Conservation (phyloP, 2,329 filamentous ascomycete species). For the Aspergillus sp. region DNA sequence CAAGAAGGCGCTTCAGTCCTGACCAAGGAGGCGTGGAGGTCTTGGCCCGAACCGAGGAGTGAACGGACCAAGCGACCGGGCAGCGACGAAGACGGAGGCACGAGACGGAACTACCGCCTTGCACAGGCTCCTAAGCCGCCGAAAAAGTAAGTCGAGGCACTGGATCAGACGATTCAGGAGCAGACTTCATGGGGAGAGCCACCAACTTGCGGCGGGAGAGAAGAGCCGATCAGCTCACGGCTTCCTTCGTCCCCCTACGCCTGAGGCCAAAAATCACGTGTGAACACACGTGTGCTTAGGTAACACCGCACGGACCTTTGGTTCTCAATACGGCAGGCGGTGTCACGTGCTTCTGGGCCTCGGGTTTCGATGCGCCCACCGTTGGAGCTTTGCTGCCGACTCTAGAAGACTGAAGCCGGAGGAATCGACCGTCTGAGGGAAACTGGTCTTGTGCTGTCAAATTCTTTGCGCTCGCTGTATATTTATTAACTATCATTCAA, state of each 20-base stretch:
- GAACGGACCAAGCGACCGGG: constrained; percentile 30
- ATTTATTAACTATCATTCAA: constrained; percentile 19
- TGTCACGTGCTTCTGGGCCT: constrained; percentile 18
- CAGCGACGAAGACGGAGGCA: constrained; percentile 21
- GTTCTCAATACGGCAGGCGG: constrained; percentile 13
- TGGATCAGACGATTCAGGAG: constrained; percentile 25
- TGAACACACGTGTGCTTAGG: constrained; percentile 15
- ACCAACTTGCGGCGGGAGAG: constrained; percentile 25
- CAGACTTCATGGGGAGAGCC: constrained; percentile 29
- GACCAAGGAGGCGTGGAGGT: constrained; percentile 33
- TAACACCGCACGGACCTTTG: constrained; percentile 2
- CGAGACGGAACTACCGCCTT: constrained; percentile 35
- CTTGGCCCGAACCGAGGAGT: constrained; percentile 32
- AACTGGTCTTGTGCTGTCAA: neutral
- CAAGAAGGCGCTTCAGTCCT: constrained; percentile 21
- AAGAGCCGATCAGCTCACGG: constrained; percentile 23
- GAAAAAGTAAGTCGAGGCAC: constrained; percentile 24
- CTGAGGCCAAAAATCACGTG: constrained; percentile 24
- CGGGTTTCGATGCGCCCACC: constrained; percentile 9
- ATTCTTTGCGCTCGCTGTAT: neutral
- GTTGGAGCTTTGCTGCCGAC: constrained; percentile 6
- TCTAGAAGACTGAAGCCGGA: neutral
- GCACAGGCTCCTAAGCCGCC: constrained; percentile 32
- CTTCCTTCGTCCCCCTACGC: constrained; percentile 14
- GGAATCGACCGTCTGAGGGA: neutral